Percentiles rank a stretch among this genome's conserved stretches.
These are phyloP conservation scores for Phytophthora pistaciae DNA, from an alignment of 352 stramenopile species.

Conservation along the genomic window DNA sequence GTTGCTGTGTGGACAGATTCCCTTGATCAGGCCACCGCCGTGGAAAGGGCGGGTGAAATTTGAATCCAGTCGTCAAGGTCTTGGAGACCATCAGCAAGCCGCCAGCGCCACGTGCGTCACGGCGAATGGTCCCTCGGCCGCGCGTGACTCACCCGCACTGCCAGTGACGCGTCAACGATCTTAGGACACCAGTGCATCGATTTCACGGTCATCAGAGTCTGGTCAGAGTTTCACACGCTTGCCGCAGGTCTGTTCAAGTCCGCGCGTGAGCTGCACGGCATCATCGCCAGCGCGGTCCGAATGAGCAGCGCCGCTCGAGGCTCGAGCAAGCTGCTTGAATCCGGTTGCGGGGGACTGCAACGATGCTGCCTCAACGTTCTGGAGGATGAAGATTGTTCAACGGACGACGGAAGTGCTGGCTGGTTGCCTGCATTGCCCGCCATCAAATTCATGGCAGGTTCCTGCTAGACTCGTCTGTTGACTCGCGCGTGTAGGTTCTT, in stretches of 20 bases:
- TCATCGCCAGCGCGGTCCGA: neutral
- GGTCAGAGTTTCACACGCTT: too few species aligned
- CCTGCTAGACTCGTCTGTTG: neutral
- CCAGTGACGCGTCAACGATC: too few species aligned
- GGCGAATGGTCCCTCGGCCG: neutral
- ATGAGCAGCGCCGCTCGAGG: neutral
- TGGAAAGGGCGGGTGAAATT: neutral
- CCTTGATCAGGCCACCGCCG: neutral
- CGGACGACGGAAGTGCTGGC: too few species aligned
- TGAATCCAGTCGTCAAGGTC: neutral
- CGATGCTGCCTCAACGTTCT: neutral
- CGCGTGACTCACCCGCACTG: too few species aligned
- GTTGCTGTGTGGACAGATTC: too few species aligned
- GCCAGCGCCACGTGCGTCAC: neutral
- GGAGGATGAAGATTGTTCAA: too few species aligned
- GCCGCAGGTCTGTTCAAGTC: neutral
- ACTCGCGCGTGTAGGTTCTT: neutral
- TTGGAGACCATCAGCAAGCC: conserved; percentile 1
- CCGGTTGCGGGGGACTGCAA: neutral
- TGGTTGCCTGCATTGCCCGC: neutral
- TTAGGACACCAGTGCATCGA: too few species aligned
- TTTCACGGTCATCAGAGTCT: too few species aligned
- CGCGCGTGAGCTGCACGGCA: neutral
- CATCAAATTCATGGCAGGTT: neutral
- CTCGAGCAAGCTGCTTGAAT: neutral